Percentiles rank a stretch among this genome's conserved stretches.
Conservation (phyloP, 345 rosid species). For the Reutealis trisperma region DNA sequence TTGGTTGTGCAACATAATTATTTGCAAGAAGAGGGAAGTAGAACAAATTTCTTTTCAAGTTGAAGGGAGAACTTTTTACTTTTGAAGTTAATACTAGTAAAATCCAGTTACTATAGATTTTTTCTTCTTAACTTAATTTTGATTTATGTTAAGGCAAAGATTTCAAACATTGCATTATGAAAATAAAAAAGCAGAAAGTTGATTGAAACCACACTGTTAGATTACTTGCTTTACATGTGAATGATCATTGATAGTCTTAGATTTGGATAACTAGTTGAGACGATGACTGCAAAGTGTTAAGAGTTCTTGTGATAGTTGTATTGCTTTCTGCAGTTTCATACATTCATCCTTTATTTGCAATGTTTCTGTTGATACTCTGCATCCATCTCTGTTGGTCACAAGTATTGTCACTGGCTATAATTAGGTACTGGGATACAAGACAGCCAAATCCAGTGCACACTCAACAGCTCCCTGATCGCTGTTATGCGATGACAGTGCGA, state of each 20-base stretch:
- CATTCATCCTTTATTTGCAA: background rate
- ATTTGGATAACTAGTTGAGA: background rate
- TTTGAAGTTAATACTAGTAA: background rate
- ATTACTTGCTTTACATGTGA: background rate
- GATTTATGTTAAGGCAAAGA: background rate
- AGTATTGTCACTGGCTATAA: conserved; percentile 4
- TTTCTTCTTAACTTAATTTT: background rate
- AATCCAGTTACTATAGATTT: background rate
- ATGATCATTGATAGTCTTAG: background rate
- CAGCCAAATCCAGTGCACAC: conserved; percentile 85
- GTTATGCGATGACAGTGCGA: conserved; percentile 78
- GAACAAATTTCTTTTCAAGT: background rate
- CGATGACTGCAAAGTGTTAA: background rate
- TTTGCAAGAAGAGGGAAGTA: background rate
- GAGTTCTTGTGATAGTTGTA: background rate
- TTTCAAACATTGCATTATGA: background rate
- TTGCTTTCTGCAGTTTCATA: background rate
- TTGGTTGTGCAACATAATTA: background rate
- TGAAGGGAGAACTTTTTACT: background rate
- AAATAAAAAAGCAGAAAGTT: background rate
- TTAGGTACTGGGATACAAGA: conserved; percentile 94
- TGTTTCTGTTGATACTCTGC: background rate
- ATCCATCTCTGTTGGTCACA: background rate
- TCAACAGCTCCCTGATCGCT: conserved; percentile 94
- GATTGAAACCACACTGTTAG: background rate